Base-by-base conservation (phyloP, 805 yeast genomes). In the Kazachstania taianensis region DNA sequence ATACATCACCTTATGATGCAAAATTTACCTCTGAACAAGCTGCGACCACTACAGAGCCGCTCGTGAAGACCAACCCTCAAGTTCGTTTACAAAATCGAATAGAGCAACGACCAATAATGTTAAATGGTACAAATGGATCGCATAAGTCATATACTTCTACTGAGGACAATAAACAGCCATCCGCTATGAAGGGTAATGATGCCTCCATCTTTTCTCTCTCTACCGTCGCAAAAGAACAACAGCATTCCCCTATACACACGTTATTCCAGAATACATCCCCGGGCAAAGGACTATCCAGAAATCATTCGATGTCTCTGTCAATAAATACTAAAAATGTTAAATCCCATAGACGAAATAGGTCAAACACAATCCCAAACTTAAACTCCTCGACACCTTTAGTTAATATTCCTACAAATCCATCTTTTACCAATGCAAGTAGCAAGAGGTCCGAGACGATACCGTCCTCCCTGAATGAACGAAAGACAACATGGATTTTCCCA, bases 241-340 rank as follows among this genome's bases (percentile, higher is more conserved):
- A n/a, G 4, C 14, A 26, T 26, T 26, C 29, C 3, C 29, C 29
- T 9, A 26, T 26, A 26, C 17, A 13, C 4, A 8, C 29, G 9
- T 10, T 15, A 8, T 13, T 26, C 29, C 15, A 13, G 8, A 10
- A 26, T 13, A 26, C 12, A 8, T 7, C 9, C 15, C 9, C 9
- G 29, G 13, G 29, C 13, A 7, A 7, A 4, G 13, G 15, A 26
- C 12, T 35, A 12, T 24, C 30, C 19, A 42, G 49, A 31, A 42
- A 32, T 10, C 45, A 50, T 28, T 45, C 53, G 1, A 27, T 49
- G 24, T 47, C 56, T 5, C 36, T 52, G 18, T 52, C 55, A 3
- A 36, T 52, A 2, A 45, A 46, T 15, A 53, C 56, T 5, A 32
- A 38, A 25, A 37, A 39, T 19, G 14, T 38, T 17, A 33, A 20